A percentile compares a stretch with the other conserved stretches of the same genome.
These are phyloP conservation scores for Fennellomyces sp. DNA, from an alignment of 371 early-diverging fungal species.

Conservation along the genomic window DNA sequence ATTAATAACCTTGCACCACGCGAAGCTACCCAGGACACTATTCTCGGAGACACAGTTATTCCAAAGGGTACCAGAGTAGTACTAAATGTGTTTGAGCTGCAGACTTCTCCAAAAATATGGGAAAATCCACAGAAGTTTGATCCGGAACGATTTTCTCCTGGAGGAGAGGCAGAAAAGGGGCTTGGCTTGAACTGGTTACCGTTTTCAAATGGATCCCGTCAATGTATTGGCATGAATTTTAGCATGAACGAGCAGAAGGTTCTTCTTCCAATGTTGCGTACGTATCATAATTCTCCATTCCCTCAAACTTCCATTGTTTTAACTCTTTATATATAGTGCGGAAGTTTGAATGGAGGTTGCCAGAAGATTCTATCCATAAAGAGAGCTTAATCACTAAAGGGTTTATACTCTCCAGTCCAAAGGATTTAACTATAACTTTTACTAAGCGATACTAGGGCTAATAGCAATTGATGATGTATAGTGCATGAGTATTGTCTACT, in stretches of 20 bases:
- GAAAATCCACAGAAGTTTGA: constrained; percentile 19
- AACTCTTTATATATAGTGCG: constrained; percentile 13
- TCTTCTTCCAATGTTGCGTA: constrained; percentile 9
- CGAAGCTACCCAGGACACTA: constrained; percentile 5
- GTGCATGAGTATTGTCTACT: too few relatives aligned
- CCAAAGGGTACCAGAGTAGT: constrained; percentile 18
- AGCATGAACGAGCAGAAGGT: constrained; percentile 3
- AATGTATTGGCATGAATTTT: neutral
- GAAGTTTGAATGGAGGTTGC: constrained; percentile 15
- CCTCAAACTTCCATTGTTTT: neutral
- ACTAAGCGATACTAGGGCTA: constrained; percentile 1
- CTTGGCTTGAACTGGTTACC: constrained; percentile 35
- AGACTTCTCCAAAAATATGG: constrained; percentile 20
- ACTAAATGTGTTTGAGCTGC: constrained; percentile 13
- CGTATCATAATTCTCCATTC: neutral
- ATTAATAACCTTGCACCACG: constrained; percentile 7
- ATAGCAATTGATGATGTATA: too few relatives aligned
- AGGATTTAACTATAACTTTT: neutral
- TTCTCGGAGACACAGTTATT: constrained; percentile 10
- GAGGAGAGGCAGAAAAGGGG: constrained; percentile 13
- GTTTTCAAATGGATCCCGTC: constrained; percentile 23
- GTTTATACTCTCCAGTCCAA: neutral
- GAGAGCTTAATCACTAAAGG: neutral
- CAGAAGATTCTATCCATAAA: constrained; percentile 8
- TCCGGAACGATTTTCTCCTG: constrained; percentile 26